Evolutionary conservation across 169 alveolate genomes (phyloP).

Genomic region (Theileria annulata): DNA sequence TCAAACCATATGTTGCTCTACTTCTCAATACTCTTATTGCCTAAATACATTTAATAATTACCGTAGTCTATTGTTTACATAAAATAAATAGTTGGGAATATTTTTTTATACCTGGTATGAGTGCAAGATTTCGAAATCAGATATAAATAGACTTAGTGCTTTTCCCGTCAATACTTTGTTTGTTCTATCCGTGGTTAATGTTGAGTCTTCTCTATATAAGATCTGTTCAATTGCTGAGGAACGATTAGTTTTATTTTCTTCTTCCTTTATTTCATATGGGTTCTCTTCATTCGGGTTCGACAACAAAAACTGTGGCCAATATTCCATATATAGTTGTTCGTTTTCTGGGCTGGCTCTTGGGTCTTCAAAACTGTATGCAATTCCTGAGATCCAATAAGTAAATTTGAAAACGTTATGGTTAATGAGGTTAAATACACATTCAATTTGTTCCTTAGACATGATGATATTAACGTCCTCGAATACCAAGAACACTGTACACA

Average conservation of each 20-base stretch:
- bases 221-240: neutral
- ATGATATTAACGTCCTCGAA: slow-evolving; percentile 33
- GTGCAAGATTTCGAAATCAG: slow-evolving; percentile 62
- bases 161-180: neutral
- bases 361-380: slow-evolving; percentile 50
- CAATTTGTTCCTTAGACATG: slow-evolving; percentile 57
- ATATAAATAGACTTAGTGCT: slow-evolving; percentile 46
- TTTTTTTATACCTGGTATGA: slow-evolving; percentile 46
- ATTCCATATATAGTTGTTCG: slow-evolving; percentile 59
- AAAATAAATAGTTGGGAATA: too few species aligned
- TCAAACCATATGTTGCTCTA: slow-evolving; percentile 48
- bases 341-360: slow-evolving; percentile 50
- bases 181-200: neutral
- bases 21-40: slow-evolving; percentile 44
- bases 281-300: slow-evolving; percentile 23
- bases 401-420: slow-evolving; percentile 45
- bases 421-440: slow-evolving; percentile 45
- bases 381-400: slow-evolving; percentile 50
- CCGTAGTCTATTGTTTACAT: neutral
- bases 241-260: neutral
- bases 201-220: neutral
- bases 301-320: slow-evolving; percentile 64
- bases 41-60: neutral
- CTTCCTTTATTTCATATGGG: neutral
- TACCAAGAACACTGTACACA: slow-evolving; percentile 43